Evolutionary conservation across 129 eudicot genomes (phyloP).

Genomic region (Arctium minus): DNA sequence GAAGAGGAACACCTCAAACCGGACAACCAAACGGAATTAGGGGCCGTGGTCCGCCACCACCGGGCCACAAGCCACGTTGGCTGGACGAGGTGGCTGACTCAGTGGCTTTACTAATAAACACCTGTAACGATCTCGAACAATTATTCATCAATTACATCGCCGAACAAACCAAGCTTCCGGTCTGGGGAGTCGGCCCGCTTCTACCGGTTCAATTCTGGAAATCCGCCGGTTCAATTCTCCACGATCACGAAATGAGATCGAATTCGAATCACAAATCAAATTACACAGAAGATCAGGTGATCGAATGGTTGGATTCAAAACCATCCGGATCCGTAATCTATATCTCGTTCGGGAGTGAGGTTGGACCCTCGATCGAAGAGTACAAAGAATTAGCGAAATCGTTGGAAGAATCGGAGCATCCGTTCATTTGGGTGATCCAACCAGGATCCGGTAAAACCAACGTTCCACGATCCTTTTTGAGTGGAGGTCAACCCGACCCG

Average conservation of each 20-base stretch:
- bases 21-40: neutral
- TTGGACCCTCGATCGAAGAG: slow-evolving; percentile 64
- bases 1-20: slow-evolving; percentile 1
- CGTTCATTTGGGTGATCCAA: slow-evolving; percentile 77
- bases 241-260: slow-evolving; percentile 53
- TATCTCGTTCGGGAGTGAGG: slow-evolving; percentile 80
- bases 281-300: slow-evolving; percentile 60
- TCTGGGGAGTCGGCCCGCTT: slow-evolving; percentile 72
- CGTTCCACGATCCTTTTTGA: slow-evolving; percentile 38
- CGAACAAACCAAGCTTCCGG: slow-evolving; percentile 45
- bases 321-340: slow-evolving; percentile 56
- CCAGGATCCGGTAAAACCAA: slow-evolving; percentile 55
- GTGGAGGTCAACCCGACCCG: slow-evolving; percentile 22
- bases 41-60: slow-evolving; percentile 38
- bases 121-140: slow-evolving; percentile 52
- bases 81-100: slow-evolving; percentile 58
- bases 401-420: slow-evolving; percentile 37
- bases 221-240: slow-evolving; percentile 47
- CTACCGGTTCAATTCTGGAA: slow-evolving; percentile 68
- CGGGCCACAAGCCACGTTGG: slow-evolving; percentile 54
- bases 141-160: slow-evolving; percentile 47
- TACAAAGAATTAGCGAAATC: slow-evolving; percentile 51
- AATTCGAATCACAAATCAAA: slow-evolving; percentile 51
- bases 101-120: slow-evolving; percentile 55
- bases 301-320: slow-evolving; percentile 61